Evolutionary conservation across 2,329 filamentous ascomycete species (phyloP), one percentile per base, ranked within the genome.

Genomic region (Cryoendolithus antarcticus): DNA sequence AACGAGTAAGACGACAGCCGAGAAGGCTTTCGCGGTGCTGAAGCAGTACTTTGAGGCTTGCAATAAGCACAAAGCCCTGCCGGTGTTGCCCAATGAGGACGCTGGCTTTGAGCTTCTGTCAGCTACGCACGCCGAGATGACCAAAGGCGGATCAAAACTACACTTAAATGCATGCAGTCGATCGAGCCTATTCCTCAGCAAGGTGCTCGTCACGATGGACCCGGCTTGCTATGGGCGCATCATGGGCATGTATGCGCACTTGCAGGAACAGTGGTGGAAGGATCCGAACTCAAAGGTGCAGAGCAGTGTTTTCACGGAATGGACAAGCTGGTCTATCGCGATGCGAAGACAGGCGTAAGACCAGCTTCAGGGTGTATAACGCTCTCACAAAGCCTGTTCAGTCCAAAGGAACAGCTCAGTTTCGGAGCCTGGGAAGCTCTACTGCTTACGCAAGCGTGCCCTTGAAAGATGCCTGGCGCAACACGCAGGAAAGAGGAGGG

Each of bases 161-260:
- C 86, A 91, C 58, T 75, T 77, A 13, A 77, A 74, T 51, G 79
- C 82, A 0, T 85, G 80, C 43, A 93, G 85, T 49, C 77, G 74
- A 1, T 77, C 80, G 1, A 81, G 78, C 52, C 61, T 86, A 38
- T 70, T 84, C 35, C 61, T 86, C 2, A 77, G 72, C 4, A 78
- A 76, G 37, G 67, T 75, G 28, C 58, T 86, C 43, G 70, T 77
- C 43, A 64, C 66, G 2, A 61, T 65, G 2, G 69, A 66, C 34
- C 52, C 47, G 32, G 48, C 47, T 19, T 56, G 62, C 40, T 68
- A 61, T 44, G 48, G 51, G 33, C 51, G 49, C 29, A 52, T 65
- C 8, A 59, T 56, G 11, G 54, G 60, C 41, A 57, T 64, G 43
- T 70, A 70, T 49, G 55, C 52, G 2, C 54, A 59, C 30, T 61